phyloP scores from a whole-genome alignment of 1,284 basidiomycete species.

The Puccinia coronata region DNA sequence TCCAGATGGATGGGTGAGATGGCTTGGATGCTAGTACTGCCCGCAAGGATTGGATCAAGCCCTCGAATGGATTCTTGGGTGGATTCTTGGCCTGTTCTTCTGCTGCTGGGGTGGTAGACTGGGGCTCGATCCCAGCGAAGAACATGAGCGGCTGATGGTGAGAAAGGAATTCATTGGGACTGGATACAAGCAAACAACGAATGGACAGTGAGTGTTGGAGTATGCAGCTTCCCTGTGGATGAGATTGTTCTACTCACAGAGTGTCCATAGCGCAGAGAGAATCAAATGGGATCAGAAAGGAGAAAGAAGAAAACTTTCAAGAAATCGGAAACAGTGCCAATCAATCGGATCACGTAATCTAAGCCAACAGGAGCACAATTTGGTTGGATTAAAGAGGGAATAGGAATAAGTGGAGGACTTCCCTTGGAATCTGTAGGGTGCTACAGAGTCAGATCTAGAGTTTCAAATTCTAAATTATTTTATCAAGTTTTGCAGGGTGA shows the following conservation, averaged over 20 bases:
- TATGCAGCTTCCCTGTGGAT: background rate
- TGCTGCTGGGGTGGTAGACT: constrained; percentile 49
- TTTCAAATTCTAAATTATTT: no score
- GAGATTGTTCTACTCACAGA: background rate
- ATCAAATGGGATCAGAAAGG: background rate
- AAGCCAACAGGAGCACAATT: no score
- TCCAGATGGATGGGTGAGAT: constrained; percentile 62
- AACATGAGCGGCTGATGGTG: constrained; percentile 90
- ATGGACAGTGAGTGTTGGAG: background rate
- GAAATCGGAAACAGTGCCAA: background rate
- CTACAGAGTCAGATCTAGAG: no score
- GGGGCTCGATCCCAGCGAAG: constrained; percentile 73
- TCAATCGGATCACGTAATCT: no score
- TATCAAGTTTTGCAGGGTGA: no score
- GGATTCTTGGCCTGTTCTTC: constrained; percentile 54
- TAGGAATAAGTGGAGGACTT: no score
- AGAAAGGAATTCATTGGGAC: constrained; percentile 64
- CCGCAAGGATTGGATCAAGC: constrained; percentile 65
- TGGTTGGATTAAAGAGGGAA: no score
- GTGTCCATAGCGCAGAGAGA: background rate
- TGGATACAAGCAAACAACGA: background rate
- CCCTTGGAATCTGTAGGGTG: no score
- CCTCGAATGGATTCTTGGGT: constrained; percentile 60
- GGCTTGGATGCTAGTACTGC: constrained; percentile 66
- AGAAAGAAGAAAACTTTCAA: background rate